phyloP scores from a whole-genome alignment of 2,329 filamentous ascomycete genomes.

The Verticillium tricorpus region DNA sequence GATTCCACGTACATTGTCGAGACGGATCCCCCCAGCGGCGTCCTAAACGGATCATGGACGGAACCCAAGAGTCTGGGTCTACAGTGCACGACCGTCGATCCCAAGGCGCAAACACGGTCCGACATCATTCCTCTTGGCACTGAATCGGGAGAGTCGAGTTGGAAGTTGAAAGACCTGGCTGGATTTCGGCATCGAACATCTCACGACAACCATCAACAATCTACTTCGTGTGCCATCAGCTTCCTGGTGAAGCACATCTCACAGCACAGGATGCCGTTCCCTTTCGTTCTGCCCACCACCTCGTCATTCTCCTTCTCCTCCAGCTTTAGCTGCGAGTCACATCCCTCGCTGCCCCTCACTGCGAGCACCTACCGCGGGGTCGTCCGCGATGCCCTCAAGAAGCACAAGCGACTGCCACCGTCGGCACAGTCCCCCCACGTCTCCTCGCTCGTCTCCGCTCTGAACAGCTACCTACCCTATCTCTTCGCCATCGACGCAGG shows the following conservation, averaged over 20 bases:
- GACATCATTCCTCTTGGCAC: slow-evolving; percentile 2
- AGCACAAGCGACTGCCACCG: slow-evolving; percentile 79
- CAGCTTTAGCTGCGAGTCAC: slow-evolving; percentile 72
- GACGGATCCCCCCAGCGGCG: too few species aligned
- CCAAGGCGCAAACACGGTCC: neutral
- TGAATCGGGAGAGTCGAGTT: neutral
- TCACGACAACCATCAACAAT: neutral
- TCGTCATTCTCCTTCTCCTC: slow-evolving; percentile 79
- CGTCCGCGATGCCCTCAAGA: slow-evolving; percentile 78
- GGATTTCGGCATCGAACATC: neutral
- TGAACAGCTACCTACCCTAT: slow-evolving; percentile 80
- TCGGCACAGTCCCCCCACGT: slow-evolving; percentile 68
- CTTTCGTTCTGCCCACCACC: slow-evolving; percentile 84
- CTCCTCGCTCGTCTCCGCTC: slow-evolving; percentile 59
- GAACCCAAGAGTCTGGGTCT: neutral
- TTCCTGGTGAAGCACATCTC: slow-evolving; percentile 1
- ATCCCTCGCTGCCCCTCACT: slow-evolving; percentile 81
- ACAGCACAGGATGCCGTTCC: slow-evolving; percentile 71
- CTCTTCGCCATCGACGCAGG: slow-evolving; percentile 73
- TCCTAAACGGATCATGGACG: neutral
- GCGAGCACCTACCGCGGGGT: slow-evolving; percentile 81
- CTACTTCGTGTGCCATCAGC: neutral
- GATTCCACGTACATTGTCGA: neutral
- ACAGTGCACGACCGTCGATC: neutral
- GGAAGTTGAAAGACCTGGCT: neutral